Percentiles rank a stretch among this genome's conserved stretches.
phyloP scores from a whole-genome alignment of 495 filamentous ascomycete genomes.

The Aspergillus nidulans region DNA sequence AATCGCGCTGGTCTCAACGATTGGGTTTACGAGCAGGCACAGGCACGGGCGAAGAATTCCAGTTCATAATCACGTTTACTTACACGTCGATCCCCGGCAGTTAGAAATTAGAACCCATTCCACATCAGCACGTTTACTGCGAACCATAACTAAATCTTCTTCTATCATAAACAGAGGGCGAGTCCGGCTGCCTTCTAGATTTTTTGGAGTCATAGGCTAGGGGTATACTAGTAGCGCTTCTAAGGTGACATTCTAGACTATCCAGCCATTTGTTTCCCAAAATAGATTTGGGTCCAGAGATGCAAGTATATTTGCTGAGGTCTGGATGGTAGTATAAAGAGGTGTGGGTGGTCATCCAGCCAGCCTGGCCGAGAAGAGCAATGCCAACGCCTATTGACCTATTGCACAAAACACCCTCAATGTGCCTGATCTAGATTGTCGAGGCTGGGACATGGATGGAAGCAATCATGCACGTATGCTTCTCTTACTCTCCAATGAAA shows the following conservation, averaged over 20 bases:
- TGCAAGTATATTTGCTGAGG: constrained; percentile 7
- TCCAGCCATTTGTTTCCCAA: not conserved
- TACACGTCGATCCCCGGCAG: not conserved
- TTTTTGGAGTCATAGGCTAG: too few relatives aligned
- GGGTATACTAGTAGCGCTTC: too few relatives aligned
- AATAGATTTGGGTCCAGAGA: not conserved
- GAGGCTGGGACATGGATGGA: not conserved
- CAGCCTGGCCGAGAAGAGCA: constrained; percentile 12
- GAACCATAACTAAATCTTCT: not conserved
- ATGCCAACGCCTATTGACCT: constrained; percentile 20
- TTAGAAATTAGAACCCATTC: constrained; percentile 1
- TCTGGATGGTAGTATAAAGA: not conserved
- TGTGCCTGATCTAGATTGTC: constrained; percentile 12
- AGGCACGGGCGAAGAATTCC: constrained; percentile 34
- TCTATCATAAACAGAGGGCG: not conserved
- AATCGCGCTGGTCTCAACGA: constrained; percentile 89
- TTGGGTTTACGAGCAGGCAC: constrained; percentile 84
- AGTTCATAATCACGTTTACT: constrained; percentile 23
- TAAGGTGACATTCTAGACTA: not conserved
- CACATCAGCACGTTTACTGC: not conserved
- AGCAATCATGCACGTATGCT: not conserved
- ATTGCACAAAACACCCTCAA: constrained; percentile 16
- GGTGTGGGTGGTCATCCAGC: not conserved
- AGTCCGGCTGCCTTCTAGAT: not conserved
- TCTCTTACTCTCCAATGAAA: not conserved